Evolutionary conservation across 2,329 filamentous ascomycete species (phyloP).

Genomic region (Claviceps sp.): DNA sequence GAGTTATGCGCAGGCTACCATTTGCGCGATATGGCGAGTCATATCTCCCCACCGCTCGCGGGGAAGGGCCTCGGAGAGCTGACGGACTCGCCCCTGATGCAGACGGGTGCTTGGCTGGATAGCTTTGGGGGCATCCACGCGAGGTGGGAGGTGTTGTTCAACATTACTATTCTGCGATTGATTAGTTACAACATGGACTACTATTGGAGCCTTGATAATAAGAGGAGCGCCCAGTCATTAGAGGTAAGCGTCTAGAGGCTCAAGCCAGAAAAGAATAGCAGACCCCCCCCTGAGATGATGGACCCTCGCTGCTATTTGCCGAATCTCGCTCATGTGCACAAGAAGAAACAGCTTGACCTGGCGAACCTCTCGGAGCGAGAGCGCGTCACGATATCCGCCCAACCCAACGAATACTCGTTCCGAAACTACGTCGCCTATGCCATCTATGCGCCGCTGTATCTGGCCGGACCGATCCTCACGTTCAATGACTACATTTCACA

Average conservation of each 20-base stretch:
- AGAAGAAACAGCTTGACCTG: slow-evolving; percentile 97
- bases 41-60: slow-evolving; percentile 25
- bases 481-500: slow-evolving; percentile 98
- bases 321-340: slow-evolving; percentile 47
- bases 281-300: not conserved
- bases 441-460: slow-evolving; percentile 85
- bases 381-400: slow-evolving; percentile 64
- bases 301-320: not conserved
- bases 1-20: slow-evolving; percentile 70
- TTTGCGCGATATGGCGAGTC: slow-evolving; percentile 47
- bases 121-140: slow-evolving; percentile 68
- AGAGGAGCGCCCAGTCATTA: slow-evolving; percentile 48
- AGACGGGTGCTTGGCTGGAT: slow-evolving; percentile 63
- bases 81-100: slow-evolving; percentile 31
- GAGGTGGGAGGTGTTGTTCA: slow-evolving; percentile 96
- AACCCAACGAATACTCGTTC: slow-evolving; percentile 58
- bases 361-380: slow-evolving; percentile 79
- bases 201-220: slow-evolving; percentile 74
- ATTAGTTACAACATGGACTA: slow-evolving; percentile 97
- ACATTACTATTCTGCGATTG: slow-evolving; percentile 79
- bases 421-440: slow-evolving; percentile 82
- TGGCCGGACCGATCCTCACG: slow-evolving; percentile 84
- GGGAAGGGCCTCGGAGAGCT: not conserved
- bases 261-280: not conserved
- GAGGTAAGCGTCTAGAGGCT: slow-evolving; percentile 50